Evolutionary conservation across 2,329 filamentous ascomycete species (phyloP), one percentile per base, ranked within the genome.

Genomic region (Aspergillus sp.): DNA sequence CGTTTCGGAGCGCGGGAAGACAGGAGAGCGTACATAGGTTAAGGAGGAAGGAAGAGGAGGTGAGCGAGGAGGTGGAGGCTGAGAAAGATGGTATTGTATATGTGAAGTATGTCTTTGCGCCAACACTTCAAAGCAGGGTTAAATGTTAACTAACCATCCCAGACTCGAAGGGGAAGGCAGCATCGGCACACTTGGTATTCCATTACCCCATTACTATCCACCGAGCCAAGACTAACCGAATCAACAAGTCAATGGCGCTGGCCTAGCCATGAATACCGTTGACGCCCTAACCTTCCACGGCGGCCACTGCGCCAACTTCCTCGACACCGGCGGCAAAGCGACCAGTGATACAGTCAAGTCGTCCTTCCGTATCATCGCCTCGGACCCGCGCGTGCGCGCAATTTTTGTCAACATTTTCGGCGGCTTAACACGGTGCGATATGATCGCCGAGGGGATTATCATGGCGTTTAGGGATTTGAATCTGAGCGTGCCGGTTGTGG

Each of bases 281-380:
- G 89, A 95, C 63, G 85, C 86, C 0, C 78, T 95, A 1, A 74
- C 78, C 2, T 70, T 80, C 8, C 78, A 80, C 46, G 83, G 83
- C 6, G 86, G 86, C 2, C 68, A 73, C 32, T 83, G 83, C 27
- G 81, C 87, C 7, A 95, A 95, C 58, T 94, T 95, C 64, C 75
- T 95, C 46, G 89, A 95, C 63, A 94, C 87, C 0, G 89, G 90
- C 29, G 89, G 89, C 33, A 93, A 94, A 64, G 89, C 89, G 0
- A 95, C 88, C 0, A 79, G 80, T 29, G 81, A 85, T 53, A 94
- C 88, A 0, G 88, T 95, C 55, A 82, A 84, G 60, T 80, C 80
- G 47, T 83, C 81, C 1, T 93, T 94, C 62, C 76, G 82, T 47
- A 77, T 90, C 8, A 80, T 95, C 12, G 71, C 88, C 41, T 72